phyloP scores from a whole-genome alignment of 805 yeast genomes.

The Yarrowia sp. region DNA sequence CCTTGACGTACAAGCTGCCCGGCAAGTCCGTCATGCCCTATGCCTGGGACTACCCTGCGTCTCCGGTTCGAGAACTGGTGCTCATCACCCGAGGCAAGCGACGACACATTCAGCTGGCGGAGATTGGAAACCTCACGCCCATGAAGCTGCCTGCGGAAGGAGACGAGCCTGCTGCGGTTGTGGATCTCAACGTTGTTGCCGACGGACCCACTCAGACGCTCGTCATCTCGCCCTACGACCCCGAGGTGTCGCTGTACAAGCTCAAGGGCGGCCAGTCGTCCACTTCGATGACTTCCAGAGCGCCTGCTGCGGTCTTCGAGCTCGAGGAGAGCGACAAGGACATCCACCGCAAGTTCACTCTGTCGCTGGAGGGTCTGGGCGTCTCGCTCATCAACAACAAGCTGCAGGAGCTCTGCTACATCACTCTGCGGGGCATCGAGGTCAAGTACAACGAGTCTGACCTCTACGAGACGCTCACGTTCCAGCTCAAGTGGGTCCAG shows the following conservation, averaged over 20 bases:
- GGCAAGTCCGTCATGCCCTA: constrained; percentile 95
- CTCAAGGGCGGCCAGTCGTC: constrained; percentile 37
- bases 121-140: constrained; percentile 87
- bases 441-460: constrained; percentile 79
- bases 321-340: constrained; percentile 51
- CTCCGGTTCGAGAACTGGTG: constrained; percentile 73
- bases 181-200: constrained; percentile 88
- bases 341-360: constrained; percentile 50
- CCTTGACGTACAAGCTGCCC: constrained; percentile 78
- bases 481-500: constrained; percentile 91
- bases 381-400: constrained; percentile 74
- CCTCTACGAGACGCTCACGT: constrained; percentile 71
- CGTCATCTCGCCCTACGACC: constrained; percentile 78
- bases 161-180: constrained; percentile 49
- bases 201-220: constrained; percentile 94
- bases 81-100: constrained; percentile 70
- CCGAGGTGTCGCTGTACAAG: constrained; percentile 72
- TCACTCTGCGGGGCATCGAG: constrained; percentile 80
- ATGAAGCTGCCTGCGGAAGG: constrained; percentile 62
- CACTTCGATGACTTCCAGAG: constrained; percentile 28
- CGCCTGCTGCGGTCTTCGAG: constrained; percentile 31
- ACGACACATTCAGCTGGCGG: constrained; percentile 80
- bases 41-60: constrained; percentile 97
- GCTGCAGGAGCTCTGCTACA: constrained; percentile 74
- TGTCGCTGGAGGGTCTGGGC: constrained; percentile 78